phyloP scores from a whole-genome alignment of 139 green algal genomes.

The Closterium sp. region DNA sequence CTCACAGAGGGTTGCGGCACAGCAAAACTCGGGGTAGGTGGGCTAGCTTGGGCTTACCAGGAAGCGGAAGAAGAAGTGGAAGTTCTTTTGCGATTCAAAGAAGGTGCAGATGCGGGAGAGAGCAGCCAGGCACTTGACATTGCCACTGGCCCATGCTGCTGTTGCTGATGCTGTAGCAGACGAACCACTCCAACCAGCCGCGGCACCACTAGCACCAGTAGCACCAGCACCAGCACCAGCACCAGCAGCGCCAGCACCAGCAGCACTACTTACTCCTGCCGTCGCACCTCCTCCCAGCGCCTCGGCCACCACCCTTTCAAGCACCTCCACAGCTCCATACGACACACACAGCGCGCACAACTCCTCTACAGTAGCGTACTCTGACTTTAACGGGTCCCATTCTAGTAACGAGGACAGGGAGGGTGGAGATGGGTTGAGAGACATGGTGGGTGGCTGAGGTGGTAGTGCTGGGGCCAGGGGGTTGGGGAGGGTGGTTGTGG shows the following conservation, averaged over 20 bases:
- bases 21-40: neutral
- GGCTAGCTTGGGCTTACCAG: slow-evolving; percentile 1
- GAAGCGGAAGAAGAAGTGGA: slow-evolving; percentile 39
- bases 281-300: neutral
- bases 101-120: slow-evolving; percentile 30
- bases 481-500: neutral
- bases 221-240: neutral
- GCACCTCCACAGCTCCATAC: slow-evolving; percentile 16
- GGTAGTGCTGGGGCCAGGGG: too few relatives aligned
- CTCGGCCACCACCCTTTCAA: slow-evolving; percentile 19
- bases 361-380: slow-evolving; percentile 38
- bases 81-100: slow-evolving; percentile 38
- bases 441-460: neutral
- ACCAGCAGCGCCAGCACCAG: neutral
- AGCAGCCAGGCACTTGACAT: slow-evolving; percentile 7
- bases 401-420: neutral
- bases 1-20: too few relatives aligned
- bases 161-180: too few relatives aligned
- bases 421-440: neutral
- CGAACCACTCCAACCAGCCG: neutral
- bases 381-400: slow-evolving; percentile 16
- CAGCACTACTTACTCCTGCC: neutral
- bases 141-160: neutral
- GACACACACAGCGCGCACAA: slow-evolving; percentile 38
- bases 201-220: neutral